Evolutionary conservation across 495 filamentous ascomycete genomes (phyloP).

Genomic region (Letharia columbiana): DNA sequence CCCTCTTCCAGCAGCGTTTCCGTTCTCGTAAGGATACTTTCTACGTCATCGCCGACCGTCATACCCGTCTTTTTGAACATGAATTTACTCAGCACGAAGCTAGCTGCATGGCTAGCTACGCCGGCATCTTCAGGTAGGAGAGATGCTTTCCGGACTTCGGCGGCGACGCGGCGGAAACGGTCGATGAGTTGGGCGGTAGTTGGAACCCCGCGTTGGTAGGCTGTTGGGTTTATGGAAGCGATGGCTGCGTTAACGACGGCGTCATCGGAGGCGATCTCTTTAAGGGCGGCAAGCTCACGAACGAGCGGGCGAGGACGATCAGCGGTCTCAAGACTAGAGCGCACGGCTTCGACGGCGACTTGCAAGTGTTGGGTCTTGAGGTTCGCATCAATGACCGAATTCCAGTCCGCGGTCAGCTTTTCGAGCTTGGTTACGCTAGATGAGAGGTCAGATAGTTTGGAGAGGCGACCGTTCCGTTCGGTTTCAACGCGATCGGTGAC

Average conservation of each 20-base stretch:
- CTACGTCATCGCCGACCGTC: constrained; percentile 81
- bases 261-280: constrained; percentile 78
- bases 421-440: constrained; percentile 70
- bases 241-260: constrained; percentile 83
- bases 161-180: constrained; percentile 88
- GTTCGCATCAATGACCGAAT: constrained; percentile 76
- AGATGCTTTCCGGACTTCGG: constrained; percentile 87
- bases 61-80: constrained; percentile 91
- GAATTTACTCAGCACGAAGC: constrained; percentile 77
- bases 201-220: constrained; percentile 87
- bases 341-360: constrained; percentile 88
- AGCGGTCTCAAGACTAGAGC: constrained; percentile 65
- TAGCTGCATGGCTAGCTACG: constrained; percentile 85
- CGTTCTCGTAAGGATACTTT: constrained; percentile 81
- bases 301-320: constrained; percentile 75
- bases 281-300: constrained; percentile 83
- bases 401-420: constrained; percentile 74
- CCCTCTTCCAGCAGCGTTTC: constrained; percentile 87
- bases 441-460: constrained; percentile 74
- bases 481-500: constrained; percentile 76
- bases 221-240: constrained; percentile 81
- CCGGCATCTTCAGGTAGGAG: constrained; percentile 88
- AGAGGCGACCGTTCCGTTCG: constrained; percentile 79
- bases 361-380: constrained; percentile 91
- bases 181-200: constrained; percentile 79